Percentiles rank a stretch among this genome's conserved stretches.
Evolutionary conservation across 2,329 filamentous ascomycete species (phyloP).

Genomic region (Colletotrichum costaricense): DNA sequence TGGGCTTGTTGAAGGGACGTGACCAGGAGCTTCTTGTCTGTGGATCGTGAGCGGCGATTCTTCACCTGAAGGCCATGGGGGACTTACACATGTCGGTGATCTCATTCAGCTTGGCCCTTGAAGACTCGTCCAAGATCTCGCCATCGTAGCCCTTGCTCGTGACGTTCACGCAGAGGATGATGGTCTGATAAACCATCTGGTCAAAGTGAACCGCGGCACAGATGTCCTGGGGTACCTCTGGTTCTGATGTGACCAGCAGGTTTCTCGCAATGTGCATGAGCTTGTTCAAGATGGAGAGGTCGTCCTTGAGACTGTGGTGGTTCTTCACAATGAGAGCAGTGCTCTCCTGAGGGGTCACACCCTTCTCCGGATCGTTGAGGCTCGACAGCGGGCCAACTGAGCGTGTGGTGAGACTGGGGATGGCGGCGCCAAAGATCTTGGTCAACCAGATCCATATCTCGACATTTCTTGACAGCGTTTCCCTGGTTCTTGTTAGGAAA

Average conservation of each 20-base stretch:
- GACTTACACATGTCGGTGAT: conserved; percentile 72
- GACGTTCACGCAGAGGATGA: conserved; percentile 74
- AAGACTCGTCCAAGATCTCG: conserved; percentile 69
- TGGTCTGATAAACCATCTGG: conserved; percentile 73
- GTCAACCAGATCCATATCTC: conserved; percentile 75
- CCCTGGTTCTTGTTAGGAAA: conserved; percentile 51
- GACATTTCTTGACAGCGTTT: conserved; percentile 70
- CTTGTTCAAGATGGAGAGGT: conserved; percentile 73
- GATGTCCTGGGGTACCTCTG: conserved; percentile 73
- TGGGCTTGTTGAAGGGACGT: conserved; percentile 75
- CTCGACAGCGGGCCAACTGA: conserved; percentile 67
- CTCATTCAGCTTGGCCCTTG: conserved; percentile 68
- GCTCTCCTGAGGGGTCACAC: conserved; percentile 70
- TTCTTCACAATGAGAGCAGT: conserved; percentile 73
- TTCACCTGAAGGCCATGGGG: background rate
- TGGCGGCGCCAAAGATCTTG: conserved; percentile 69
- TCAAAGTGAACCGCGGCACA: conserved; percentile 74
- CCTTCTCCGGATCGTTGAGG: conserved; percentile 64
- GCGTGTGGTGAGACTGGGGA: conserved; percentile 69
- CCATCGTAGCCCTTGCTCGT: conserved; percentile 76
- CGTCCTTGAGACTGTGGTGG: conserved; percentile 69
- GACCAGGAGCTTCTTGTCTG: conserved; percentile 75
- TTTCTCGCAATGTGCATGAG: conserved; percentile 75
- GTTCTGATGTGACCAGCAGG: conserved; percentile 72
- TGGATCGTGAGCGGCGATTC: conserved; percentile 36